Evolutionary conservation across 2,329 filamentous ascomycete genomes (phyloP).

Genomic region (Emydomyces testavorans): DNA sequence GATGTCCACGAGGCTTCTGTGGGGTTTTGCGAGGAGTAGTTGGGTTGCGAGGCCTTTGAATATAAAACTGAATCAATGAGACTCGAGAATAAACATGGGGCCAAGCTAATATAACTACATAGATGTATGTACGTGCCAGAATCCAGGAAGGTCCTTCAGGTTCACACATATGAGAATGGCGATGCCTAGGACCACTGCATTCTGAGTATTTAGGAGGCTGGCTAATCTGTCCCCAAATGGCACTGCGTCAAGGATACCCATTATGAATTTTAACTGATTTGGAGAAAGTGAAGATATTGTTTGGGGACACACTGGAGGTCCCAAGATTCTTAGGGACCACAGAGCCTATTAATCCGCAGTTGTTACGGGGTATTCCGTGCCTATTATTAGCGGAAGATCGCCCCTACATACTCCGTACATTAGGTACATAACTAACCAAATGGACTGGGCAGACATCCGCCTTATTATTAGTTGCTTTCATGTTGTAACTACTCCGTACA

Average conservation of each 20-base stretch:
- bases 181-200: not conserved
- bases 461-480: too few species aligned
- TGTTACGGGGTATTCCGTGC: too few species aligned
- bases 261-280: not conserved
- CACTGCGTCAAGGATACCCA: not conserved
- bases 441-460: too few species aligned
- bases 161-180: not conserved
- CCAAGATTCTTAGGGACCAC: too few species aligned
- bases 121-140: slow-evolving; percentile 8
- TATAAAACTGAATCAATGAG: slow-evolving; percentile 2
- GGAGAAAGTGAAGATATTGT: not conserved
- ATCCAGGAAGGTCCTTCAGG: slow-evolving; percentile 3
- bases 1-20: not conserved
- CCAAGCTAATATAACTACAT: too few species aligned
- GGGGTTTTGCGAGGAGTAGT: not conserved
- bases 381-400: too few species aligned
- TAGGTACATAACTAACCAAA: too few species aligned
- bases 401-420: too few species aligned
- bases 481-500: too few species aligned
- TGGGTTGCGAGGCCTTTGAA: slow-evolving; percentile 5
- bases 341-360: too few species aligned
- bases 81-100: not conserved
- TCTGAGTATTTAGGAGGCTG: not conserved
- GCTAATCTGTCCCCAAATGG: not conserved
- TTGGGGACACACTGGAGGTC: too few species aligned